Evolutionary conservation across 2,329 filamentous ascomycete genomes (phyloP).

Genomic region (Spiromastix sp.): DNA sequence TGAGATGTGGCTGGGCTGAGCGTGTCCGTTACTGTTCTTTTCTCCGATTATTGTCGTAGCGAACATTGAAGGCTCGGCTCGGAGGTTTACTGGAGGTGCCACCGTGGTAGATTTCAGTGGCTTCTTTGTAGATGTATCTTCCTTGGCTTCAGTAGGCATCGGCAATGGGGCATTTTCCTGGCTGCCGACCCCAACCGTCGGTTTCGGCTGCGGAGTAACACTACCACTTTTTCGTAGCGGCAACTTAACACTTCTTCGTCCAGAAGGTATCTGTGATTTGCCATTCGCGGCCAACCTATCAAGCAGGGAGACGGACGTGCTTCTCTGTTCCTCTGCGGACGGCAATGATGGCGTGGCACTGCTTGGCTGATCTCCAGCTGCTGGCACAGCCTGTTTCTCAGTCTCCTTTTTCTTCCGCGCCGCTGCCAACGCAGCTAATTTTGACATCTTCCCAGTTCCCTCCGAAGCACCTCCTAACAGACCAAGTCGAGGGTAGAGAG

Average conservation of each 20-base stretch:
- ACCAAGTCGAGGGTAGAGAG: conserved; percentile 49
- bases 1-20: conserved; percentile 21
- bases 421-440: conserved; percentile 80
- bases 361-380: neutral
- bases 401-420: conserved; percentile 74
- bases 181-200: neutral
- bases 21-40: neutral
- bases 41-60: conserved; percentile 34
- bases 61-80: conserved; percentile 41
- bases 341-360: conserved; percentile 3
- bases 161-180: neutral
- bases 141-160: neutral
- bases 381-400: conserved; percentile 38
- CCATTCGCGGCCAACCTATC: conserved; percentile 27
- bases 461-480: conserved; percentile 66
- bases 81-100: conserved; percentile 19
- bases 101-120: neutral
- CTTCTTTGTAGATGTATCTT: too few relatives aligned
- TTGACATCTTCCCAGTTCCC: conserved; percentile 63
- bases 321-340: conserved; percentile 14
- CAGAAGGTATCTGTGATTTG: conserved; percentile 9
- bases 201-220: neutral
- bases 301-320: conserved; percentile 23
- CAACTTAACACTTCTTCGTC: conserved; percentile 2
- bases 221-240: conserved; percentile 4